These are phyloP conservation scores for Pythium oligandrum DNA, from an alignment of 352 stramenopile species.

Conservation along the genomic window DNA sequence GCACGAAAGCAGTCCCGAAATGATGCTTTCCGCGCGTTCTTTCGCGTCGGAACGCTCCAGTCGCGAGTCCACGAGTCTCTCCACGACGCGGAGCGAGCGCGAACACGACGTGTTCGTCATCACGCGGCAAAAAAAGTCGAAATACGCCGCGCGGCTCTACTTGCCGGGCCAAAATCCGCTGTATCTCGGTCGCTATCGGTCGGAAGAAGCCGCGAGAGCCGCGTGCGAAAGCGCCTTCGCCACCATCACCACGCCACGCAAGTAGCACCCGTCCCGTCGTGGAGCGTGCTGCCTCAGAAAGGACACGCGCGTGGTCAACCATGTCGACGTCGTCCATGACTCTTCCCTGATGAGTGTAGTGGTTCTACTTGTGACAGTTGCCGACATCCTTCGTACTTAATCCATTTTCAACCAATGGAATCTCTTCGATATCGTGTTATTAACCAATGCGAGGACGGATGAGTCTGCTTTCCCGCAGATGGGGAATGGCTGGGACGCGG, in stretches of 20 bases:
- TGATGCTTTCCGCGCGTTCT: neutral
- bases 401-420: no score
- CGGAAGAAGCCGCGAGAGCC: conserved; percentile 46
- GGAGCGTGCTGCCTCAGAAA: no score
- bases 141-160: conserved; percentile 54
- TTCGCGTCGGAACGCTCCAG: conserved; percentile 6
- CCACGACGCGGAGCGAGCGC: conserved; percentile 3
- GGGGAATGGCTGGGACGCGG: neutral
- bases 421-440: no score
- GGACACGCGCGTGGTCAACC: no score
- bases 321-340: no score
- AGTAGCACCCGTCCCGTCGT: conserved; percentile 12
- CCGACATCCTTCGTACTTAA: no score
- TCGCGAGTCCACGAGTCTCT: conserved; percentile 6
- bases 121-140: conserved; percentile 53
- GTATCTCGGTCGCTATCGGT: conserved; percentile 65
- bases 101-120: conserved; percentile 39
- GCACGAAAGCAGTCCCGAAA: conserved; percentile 5
- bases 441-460: no score
- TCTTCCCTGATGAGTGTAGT: no score
- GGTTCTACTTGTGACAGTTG: no score
- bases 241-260: conserved; percentile 52
- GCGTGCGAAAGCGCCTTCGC: conserved; percentile 56
- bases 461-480: no score
- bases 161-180: conserved; percentile 58